Evolutionary conservation across 768 basidiomycete species (phyloP).

Genomic region (Leccinum truebloodii): DNA sequence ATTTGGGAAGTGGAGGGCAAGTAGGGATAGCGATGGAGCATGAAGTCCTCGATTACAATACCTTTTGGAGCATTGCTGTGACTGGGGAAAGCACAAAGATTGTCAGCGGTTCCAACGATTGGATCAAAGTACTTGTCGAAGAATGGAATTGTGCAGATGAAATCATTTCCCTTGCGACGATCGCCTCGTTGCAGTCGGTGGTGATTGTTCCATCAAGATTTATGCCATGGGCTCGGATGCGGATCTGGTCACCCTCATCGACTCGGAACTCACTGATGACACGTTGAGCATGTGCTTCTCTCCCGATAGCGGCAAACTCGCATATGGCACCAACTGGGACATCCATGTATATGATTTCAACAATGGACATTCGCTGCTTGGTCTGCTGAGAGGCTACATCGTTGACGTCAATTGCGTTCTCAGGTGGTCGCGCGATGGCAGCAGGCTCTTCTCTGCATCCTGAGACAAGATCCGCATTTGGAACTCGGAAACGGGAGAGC

Average conservation of each 20-base stretch:
- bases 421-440: neutral
- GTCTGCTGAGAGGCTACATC: neutral
- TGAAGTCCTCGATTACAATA: neutral
- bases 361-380: neutral
- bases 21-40: neutral
- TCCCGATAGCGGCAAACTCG: too few species aligned
- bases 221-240: too few species aligned
- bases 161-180: neutral
- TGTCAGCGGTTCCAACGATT: neutral
- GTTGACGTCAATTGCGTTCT: too few species aligned
- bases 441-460: neutral
- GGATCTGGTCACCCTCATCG: too few species aligned
- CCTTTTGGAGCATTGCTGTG: neutral
- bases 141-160: neutral
- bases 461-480: too few species aligned
- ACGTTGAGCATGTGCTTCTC: too few species aligned
- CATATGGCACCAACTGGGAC: neutral
- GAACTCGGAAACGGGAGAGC: too few species aligned
- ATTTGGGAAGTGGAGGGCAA: constrained; percentile 8
- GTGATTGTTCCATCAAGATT: too few species aligned
- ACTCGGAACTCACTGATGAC: neutral
- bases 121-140: neutral
- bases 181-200: neutral
- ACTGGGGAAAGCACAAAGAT: neutral
- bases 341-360: neutral